phyloP scores from a whole-genome alignment of 1,284 basidiomycete species.

The Flammula alnicola region DNA sequence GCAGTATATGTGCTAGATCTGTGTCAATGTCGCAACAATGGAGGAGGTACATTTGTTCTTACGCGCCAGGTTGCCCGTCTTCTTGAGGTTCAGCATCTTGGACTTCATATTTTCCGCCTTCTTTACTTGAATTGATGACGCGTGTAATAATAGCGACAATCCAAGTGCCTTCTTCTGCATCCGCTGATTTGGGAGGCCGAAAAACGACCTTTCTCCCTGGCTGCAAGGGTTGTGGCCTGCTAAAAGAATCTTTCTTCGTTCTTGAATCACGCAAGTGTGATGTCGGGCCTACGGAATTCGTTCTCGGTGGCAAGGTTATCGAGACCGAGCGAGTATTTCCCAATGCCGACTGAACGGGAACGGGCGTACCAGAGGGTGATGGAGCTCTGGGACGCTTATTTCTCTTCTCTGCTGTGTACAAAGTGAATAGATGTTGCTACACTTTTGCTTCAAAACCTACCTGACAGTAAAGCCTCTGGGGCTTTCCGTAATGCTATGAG shows the following conservation, averaged over 20 bases:
- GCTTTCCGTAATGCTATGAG: conserved; percentile 74
- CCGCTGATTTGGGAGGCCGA: conserved; percentile 64
- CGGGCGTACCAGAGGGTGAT: conserved; percentile 62
- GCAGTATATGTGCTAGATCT: conserved; percentile 65
- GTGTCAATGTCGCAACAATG: conserved; percentile 7
- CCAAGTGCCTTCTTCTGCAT: conserved; percentile 76
- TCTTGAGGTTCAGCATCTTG: conserved; percentile 82
- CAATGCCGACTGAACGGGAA: conserved; percentile 39
- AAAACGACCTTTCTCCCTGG: conserved; percentile 80
- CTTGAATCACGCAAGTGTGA: conserved; percentile 70
- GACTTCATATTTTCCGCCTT: conserved; percentile 65
- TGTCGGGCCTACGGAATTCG: conserved; percentile 59
- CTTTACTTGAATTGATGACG: conserved; percentile 71
- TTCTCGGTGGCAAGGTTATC: conserved; percentile 57
- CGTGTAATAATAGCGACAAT: conserved; percentile 77
- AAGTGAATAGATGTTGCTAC: conserved; percentile 1
- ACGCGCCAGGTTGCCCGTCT: conserved; percentile 73
- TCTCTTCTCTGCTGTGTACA: conserved; percentile 60
- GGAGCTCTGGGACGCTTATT: conserved; percentile 72
- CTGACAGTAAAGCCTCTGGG: conserved; percentile 61
- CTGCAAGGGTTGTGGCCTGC: conserved; percentile 67
- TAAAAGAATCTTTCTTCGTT: conserved; percentile 60
- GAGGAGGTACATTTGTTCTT: conserved; percentile 30
- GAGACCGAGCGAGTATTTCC: conserved; percentile 50
- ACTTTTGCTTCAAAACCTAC: conserved; percentile 37